phyloP scores from a whole-genome alignment of 345 rosid species.

The Abelmoschus esculentus region DNA sequence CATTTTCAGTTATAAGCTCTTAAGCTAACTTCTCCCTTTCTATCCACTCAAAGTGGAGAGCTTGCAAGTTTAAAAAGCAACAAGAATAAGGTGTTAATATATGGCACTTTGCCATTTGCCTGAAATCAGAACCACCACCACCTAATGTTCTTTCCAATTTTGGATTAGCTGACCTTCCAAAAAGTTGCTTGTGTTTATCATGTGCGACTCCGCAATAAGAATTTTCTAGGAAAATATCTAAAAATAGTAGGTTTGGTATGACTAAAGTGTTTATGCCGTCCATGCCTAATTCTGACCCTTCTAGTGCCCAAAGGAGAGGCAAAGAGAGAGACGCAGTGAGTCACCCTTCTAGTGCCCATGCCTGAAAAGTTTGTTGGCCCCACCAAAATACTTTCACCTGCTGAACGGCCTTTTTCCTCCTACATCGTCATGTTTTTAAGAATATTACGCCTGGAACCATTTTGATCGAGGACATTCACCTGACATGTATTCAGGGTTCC shows the following conservation, averaged over 20 bases:
- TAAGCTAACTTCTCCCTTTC: not conserved
- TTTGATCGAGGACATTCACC: no score
- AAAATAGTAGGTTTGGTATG: conserved; percentile 3
- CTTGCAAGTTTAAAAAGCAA: not conserved
- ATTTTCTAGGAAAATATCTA: not conserved
- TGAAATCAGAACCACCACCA: conserved; percentile 5
- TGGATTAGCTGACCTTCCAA: not conserved
- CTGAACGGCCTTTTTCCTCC: no score
- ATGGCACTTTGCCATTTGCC: not conserved
- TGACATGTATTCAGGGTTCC: no score
- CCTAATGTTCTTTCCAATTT: conserved; percentile 1
- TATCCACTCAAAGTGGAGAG: not conserved
- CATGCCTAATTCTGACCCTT: conserved; percentile 2
- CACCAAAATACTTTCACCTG: no score
- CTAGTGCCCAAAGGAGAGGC: not conserved
- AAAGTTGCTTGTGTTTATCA: not conserved
- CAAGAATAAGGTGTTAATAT: no score
- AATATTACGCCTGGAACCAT: no score
- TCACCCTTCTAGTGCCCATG: not conserved
- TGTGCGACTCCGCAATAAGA: not conserved
- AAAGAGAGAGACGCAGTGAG: not conserved
- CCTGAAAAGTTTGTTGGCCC: no score
- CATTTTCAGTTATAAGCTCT: not conserved
- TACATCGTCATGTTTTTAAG: no score
- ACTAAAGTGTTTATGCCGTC: not conserved